A percentile compares a stretch with the other conserved stretches of the same genome.
phyloP scores from a whole-genome alignment of 2,329 filamentous ascomycete species.

The Geosmithia flava region DNA sequence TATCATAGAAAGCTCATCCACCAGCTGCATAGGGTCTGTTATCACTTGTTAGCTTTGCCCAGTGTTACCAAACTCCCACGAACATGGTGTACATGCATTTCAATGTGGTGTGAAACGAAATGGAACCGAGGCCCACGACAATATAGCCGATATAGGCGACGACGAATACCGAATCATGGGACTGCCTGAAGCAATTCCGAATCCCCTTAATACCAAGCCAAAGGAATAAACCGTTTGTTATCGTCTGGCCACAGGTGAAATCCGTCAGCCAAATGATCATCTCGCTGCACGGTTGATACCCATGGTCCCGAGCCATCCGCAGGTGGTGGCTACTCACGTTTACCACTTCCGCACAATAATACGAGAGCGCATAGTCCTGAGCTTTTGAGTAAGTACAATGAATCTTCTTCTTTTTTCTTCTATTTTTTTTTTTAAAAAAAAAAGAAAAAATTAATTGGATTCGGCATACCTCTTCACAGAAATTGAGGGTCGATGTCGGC shows the following conservation, averaged over 20 bases:
- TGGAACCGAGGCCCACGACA: conserved; percentile 40
- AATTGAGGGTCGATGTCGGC: conserved; percentile 62
- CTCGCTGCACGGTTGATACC: background rate
- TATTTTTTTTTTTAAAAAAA: background rate
- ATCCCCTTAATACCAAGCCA: conserved; percentile 67
- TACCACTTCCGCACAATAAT: conserved; percentile 65
- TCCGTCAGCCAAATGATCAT: background rate
- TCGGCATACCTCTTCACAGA: conserved; percentile 61
- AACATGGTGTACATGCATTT: conserved; percentile 29
- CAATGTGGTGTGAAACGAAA: conserved; percentile 42
- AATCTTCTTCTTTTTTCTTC: no score
- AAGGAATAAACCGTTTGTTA: conserved; percentile 76
- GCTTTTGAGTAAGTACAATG: background rate
- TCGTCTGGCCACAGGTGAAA: conserved; percentile 33
- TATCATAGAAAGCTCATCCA: conserved; percentile 48
- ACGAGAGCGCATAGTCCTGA: conserved; percentile 54
- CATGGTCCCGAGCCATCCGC: background rate
- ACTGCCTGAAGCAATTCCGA: conserved; percentile 56
- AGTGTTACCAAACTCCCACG: background rate
- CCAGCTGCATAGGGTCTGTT: conserved; percentile 45
- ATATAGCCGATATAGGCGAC: conserved; percentile 45
- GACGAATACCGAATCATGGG: conserved; percentile 65
- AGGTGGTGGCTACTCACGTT: conserved; percentile 29
- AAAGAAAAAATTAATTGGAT: background rate
- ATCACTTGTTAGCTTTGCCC: background rate